Conservation (phyloP, 169 alveolate genomes). For the Eimeria mitis region DNA sequence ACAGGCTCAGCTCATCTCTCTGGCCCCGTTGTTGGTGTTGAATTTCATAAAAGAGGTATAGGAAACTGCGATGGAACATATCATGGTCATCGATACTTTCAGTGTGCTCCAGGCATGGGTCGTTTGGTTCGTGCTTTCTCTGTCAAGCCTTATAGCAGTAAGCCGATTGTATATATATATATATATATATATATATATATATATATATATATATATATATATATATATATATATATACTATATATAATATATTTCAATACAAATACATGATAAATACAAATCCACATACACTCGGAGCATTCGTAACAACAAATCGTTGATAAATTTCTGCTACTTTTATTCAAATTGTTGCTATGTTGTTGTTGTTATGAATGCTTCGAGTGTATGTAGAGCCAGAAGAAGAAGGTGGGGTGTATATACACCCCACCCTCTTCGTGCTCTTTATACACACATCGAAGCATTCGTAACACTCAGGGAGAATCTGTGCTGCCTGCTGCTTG, state of each 20-base stretch:
- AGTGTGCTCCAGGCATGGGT: conserved; percentile 69
- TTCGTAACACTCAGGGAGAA: not conserved
- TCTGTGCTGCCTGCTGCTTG: not conserved
- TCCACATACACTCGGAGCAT: too few species aligned
- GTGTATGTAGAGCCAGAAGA: too few species aligned
- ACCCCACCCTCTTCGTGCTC: not conserved
- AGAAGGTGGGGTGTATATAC: not conserved
- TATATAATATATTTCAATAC: too few species aligned
- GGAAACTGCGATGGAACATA: conserved; percentile 73
- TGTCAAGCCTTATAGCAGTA: conserved; percentile 33
- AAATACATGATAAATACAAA: too few species aligned
- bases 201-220: too few species aligned
- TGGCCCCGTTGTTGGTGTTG: conserved; percentile 49
- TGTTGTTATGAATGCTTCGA: too few species aligned
- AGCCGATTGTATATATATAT: not conserved
- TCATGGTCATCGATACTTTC: conserved; percentile 66
- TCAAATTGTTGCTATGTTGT: too few species aligned
- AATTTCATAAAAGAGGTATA: conserved; percentile 17
- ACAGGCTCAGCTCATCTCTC: not conserved
- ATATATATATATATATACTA: too few species aligned
- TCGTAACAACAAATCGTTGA: too few species aligned
- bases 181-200: too few species aligned
- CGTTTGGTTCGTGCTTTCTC: conserved; percentile 34
- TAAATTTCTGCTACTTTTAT: too few species aligned
- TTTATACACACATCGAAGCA: not conserved